Evolutionary conservation across 352 stramenopile species (phyloP), one percentile per base, ranked within the genome.

Genomic region (Pythium aquatile): DNA sequence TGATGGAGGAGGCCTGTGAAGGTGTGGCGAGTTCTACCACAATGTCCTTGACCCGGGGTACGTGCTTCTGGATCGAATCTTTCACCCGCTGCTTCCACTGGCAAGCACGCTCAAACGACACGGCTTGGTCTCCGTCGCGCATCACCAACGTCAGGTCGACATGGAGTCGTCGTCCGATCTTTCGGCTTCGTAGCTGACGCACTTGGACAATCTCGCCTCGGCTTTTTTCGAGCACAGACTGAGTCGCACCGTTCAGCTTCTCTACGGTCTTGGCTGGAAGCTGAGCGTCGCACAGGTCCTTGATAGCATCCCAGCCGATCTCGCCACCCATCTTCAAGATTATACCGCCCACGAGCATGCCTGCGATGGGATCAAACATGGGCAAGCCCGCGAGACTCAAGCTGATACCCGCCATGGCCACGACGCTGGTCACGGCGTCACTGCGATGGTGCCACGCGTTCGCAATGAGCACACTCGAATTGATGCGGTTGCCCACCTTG

Each of bases 401-500:
- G 0, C 80, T 76, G 42, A 91, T 89, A 28, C 82, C 82, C 2
- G 69, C 67, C 73, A 87, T 79, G 1, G 87, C 88, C 6, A 95
- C 80, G 9, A 95, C 71, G 37, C 86, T 96, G 11, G 88, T 91
- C 32, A 93, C 68, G 1, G 88, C 85, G 59, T 96, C 88, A 35
- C 84, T 94, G 30, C 88, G 87, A 58, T 96, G 88, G 62, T 99
- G 96, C 94, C 94, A 98, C 17, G 96, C 96, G 76, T 99, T 99
- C 8, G 96, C 94, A 70, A 98, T 93, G 9, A 99, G 77, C 17
- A 98, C 84, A 42, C 73, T 91, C 52, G 88, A 98, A 77, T 98
- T 96, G 33, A 98, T 75, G 35, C 79, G 70, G 42, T 94, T 81
- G 28, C 87, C 96, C 5, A 99, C 88, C 17, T 61, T 69, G n/a